phyloP scores from a whole-genome alignment of 2,329 filamentous ascomycete genomes.

The Calonectria crousiana region DNA sequence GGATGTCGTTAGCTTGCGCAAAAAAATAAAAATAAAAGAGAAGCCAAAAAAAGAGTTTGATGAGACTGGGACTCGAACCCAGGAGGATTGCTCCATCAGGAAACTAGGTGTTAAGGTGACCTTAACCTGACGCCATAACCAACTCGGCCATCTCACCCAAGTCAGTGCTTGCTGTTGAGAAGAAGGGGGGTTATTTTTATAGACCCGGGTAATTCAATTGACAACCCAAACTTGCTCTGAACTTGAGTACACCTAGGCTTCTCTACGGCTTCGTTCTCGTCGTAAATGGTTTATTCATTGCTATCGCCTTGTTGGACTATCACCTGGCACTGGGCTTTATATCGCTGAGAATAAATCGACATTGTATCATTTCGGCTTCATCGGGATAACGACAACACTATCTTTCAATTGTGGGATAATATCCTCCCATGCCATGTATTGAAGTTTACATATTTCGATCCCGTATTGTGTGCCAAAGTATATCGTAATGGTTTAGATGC shows the following conservation, averaged over 20 bases:
- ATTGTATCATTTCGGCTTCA: not conserved
- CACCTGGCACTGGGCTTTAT: not conserved
- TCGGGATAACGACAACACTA: not conserved
- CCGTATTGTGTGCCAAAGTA: not conserved
- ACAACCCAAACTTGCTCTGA: not conserved
- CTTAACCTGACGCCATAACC: slow-evolving; percentile 47
- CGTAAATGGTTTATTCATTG: not conserved
- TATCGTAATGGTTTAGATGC: not conserved
- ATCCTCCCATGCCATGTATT: not conserved
- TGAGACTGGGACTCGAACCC: slow-evolving; percentile 47
- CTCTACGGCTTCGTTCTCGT: not conserved
- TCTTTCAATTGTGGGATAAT: not conserved
- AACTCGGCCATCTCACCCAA: slow-evolving; percentile 46
- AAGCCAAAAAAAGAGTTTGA: slow-evolving; percentile 36
- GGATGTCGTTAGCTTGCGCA: not conserved
- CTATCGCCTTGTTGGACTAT: not conserved
- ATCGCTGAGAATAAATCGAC: not conserved
- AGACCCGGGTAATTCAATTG: not conserved
- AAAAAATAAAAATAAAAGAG: not conserved
- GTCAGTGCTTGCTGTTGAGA: not conserved
- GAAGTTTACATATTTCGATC: not conserved
- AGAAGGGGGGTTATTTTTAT: not conserved
- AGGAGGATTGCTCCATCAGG: slow-evolving; percentile 47
- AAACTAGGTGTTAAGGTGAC: slow-evolving; percentile 42
- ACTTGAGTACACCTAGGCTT: not conserved